These are phyloP conservation scores for Panus rudis DNA, from an alignment of 768 basidiomycete species.

Conservation along the genomic window DNA sequence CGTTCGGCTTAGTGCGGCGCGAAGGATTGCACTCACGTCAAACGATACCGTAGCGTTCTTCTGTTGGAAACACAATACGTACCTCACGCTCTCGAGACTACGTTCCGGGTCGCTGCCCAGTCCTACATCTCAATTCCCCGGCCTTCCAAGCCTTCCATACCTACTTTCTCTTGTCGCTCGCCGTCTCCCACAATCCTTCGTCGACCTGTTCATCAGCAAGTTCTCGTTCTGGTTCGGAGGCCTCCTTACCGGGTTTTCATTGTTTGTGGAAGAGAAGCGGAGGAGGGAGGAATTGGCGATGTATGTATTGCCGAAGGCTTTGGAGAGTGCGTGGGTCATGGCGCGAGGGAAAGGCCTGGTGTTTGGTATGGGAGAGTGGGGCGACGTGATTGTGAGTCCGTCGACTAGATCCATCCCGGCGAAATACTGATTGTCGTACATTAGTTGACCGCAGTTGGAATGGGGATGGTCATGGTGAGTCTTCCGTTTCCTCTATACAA, in stretches of 20 bases:
- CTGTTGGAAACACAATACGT: conserved; percentile 60
- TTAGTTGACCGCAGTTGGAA: conserved; percentile 64
- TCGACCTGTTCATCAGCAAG: conserved; percentile 57
- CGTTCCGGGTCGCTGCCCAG: neutral
- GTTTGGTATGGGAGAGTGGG: conserved; percentile 60
- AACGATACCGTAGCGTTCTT: too few relatives aligned
- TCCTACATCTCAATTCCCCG: neutral
- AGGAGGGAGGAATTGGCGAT: conserved; percentile 89
- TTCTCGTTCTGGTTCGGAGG: conserved; percentile 72
- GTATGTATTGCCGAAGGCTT: conserved; percentile 82
- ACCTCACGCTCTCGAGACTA: conserved; percentile 45
- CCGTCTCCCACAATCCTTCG: conserved; percentile 29
- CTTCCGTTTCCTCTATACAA: neutral
- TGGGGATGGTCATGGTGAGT: conserved; percentile 88
- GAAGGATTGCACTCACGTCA: too few relatives aligned
- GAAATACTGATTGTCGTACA: conserved; percentile 1
- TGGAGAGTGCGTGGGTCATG: conserved; percentile 88
- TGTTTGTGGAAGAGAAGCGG: conserved; percentile 84
- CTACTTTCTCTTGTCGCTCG: conserved; percentile 26
- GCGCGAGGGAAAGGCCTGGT: conserved; percentile 72
- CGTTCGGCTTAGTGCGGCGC: neutral
- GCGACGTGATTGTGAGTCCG: conserved; percentile 52
- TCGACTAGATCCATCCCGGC: conserved; percentile 2
- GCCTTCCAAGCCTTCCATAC: conserved; percentile 14
- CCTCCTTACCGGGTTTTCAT: conserved; percentile 62